phyloP scores from a whole-genome alignment of 345 rosid genomes.

The Bruguiera sexangula region DNA sequence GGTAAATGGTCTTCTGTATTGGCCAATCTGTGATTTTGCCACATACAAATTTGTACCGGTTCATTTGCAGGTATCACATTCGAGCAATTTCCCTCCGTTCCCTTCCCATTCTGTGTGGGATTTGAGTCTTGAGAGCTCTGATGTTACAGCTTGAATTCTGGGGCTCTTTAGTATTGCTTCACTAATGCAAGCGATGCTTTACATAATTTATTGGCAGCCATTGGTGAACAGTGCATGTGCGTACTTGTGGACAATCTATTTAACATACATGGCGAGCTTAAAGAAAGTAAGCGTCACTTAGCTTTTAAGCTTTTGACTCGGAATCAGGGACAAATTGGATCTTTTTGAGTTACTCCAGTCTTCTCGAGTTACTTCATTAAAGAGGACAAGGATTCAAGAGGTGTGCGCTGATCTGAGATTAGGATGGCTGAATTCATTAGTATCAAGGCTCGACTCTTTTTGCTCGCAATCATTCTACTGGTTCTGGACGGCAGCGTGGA shows the following conservation, averaged over 20 bases:
- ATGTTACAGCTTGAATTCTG: neutral
- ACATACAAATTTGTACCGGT: slow-evolving; percentile 53
- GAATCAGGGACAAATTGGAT: neutral
- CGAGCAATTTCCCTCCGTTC: neutral
- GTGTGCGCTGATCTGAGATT: neutral
- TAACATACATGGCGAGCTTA: slow-evolving; percentile 68
- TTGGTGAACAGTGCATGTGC: slow-evolving; percentile 55
- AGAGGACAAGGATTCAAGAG: neutral
- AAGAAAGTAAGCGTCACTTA: slow-evolving; percentile 34
- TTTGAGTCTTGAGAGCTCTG: neutral
- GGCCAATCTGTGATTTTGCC: slow-evolving; percentile 62
- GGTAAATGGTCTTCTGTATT: slow-evolving; percentile 48
- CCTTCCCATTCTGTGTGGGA: neutral
- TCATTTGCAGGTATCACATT: slow-evolving; percentile 48
- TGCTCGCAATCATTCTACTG: neutral
- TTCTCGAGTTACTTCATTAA: neutral
- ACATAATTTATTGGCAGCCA: slow-evolving; percentile 46
- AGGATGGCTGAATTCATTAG: neutral
- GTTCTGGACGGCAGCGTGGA: neutral
- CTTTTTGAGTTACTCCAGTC: neutral
- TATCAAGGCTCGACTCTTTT: neutral
- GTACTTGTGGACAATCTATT: slow-evolving; percentile 63
- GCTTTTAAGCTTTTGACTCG: neutral
- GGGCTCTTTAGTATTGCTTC: neutral
- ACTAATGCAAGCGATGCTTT: neutral